Conservation (phyloP, 352 stramenopile species). For the Achlya hypogyna region DNA sequence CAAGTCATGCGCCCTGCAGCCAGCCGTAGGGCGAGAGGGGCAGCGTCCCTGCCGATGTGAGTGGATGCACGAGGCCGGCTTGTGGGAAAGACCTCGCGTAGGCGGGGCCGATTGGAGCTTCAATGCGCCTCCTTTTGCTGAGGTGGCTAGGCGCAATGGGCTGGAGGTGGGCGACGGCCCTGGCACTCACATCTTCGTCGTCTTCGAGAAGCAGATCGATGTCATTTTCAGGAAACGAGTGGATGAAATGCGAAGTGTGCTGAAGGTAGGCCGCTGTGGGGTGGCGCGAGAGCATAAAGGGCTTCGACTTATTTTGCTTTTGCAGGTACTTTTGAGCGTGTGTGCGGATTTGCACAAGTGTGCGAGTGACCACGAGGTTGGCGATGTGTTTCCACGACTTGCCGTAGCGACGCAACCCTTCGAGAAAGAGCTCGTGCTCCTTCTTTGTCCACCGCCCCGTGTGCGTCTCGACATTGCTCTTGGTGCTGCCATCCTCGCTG, state of each 20-base stretch:
- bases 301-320: constrained; percentile 59
- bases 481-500: background rate
- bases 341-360: constrained; percentile 92
- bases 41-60: background rate
- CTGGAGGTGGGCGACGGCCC: background rate
- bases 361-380: constrained; percentile 65
- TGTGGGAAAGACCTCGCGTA: no score
- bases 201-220: background rate
- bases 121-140: background rate
- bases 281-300: background rate
- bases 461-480: background rate
- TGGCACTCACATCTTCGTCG: background rate
- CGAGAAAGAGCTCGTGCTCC: constrained; percentile 83
- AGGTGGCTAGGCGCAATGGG: background rate
- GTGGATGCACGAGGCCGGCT: background rate
- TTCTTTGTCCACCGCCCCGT: constrained; percentile 80
- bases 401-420: constrained; percentile 75
- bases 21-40: background rate
- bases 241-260: background rate
- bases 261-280: background rate
- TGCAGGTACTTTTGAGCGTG: constrained; percentile 96
- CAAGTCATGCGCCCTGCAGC: background rate
- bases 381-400: constrained; percentile 90
- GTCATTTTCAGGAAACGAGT: background rate
- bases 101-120: background rate